Percentiles rank a stretch among this genome's conserved stretches.
Conservation (phyloP, 257 asterid species). For the Osmanthus fragrans region DNA sequence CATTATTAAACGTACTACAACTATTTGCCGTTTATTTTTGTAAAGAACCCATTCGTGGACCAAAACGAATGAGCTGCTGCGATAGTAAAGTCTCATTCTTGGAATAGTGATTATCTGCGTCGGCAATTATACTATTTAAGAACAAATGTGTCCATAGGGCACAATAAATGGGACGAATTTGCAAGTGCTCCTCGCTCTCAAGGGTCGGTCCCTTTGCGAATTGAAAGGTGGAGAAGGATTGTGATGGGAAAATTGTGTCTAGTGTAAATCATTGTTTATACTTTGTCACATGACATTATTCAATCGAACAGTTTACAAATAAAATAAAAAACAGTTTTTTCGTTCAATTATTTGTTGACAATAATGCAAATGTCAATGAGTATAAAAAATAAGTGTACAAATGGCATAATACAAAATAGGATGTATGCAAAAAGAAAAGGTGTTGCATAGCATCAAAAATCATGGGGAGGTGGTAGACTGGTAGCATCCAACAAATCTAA, state of each 20-base stretch:
- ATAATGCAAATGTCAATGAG: too few relatives aligned
- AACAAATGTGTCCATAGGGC: neutral
- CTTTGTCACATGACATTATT: too few relatives aligned
- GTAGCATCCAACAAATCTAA: too few relatives aligned
- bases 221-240: neutral
- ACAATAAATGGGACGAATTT: neutral
- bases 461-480: too few relatives aligned
- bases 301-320: too few relatives aligned
- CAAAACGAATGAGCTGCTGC: neutral
- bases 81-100: neutral
- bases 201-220: neutral
- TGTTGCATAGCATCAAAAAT: too few relatives aligned
- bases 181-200: neutral
- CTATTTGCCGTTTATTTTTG: neutral
- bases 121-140: neutral
- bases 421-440: too few relatives aligned
- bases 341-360: too few relatives aligned
- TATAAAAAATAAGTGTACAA: too few relatives aligned
- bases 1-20: neutral
- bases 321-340: too few relatives aligned
- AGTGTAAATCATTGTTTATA: too few relatives aligned
- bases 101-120: neutral
- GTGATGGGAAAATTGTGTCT: neutral
- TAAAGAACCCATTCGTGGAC: neutral
- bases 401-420: too few relatives aligned